A percentile compares a stretch with the other conserved stretches of the same genome.
Evolutionary conservation across 2,329 filamentous ascomycete genomes (phyloP).

Genomic region (Raffaelea deltoideospora): DNA sequence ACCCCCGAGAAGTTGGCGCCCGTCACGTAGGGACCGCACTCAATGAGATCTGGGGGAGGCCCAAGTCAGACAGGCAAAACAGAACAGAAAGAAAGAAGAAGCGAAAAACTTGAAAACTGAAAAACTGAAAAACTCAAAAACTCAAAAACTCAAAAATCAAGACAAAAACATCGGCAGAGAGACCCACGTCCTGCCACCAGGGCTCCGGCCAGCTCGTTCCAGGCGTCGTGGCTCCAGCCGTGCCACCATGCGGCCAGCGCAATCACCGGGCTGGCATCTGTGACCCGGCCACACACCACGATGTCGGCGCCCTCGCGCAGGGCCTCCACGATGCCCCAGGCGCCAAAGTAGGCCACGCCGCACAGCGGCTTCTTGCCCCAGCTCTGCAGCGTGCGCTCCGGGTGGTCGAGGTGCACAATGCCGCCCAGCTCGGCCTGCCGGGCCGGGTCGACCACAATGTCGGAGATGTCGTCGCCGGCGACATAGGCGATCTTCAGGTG

Average conservation of each 20-base stretch:
- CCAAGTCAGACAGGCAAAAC: conserved; percentile 7
- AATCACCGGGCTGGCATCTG: conserved; percentile 32
- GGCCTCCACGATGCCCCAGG: conserved; percentile 28
- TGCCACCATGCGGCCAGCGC: conserved; percentile 42
- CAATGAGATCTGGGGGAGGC: conserved; percentile 25
- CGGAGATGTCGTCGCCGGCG: conserved; percentile 26
- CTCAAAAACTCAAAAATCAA: not conserved
- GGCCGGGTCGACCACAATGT: conserved; percentile 3
- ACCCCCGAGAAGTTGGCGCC: conserved; percentile 40
- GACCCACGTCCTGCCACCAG: conserved; percentile 25
- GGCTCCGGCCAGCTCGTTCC: conserved; percentile 32
- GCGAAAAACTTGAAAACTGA: not conserved
- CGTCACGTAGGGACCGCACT: conserved; percentile 37
- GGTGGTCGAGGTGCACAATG: conserved; percentile 1
- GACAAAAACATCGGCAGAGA: too few species aligned
- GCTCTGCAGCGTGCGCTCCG: not conserved
- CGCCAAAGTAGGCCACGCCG: conserved; percentile 37
- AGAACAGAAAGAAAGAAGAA: not conserved
- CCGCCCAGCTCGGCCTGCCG: not conserved
- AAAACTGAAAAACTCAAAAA: not conserved
- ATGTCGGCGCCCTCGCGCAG: conserved; percentile 28
- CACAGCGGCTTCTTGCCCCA: conserved; percentile 1
- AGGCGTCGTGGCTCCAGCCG: conserved; percentile 30
- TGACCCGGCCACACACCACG: conserved; percentile 28
- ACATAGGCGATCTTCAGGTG: conserved; percentile 27